phyloP scores from a whole-genome alignment of 352 stramenopile genomes.

The Globisporangium iwayamae region DNA sequence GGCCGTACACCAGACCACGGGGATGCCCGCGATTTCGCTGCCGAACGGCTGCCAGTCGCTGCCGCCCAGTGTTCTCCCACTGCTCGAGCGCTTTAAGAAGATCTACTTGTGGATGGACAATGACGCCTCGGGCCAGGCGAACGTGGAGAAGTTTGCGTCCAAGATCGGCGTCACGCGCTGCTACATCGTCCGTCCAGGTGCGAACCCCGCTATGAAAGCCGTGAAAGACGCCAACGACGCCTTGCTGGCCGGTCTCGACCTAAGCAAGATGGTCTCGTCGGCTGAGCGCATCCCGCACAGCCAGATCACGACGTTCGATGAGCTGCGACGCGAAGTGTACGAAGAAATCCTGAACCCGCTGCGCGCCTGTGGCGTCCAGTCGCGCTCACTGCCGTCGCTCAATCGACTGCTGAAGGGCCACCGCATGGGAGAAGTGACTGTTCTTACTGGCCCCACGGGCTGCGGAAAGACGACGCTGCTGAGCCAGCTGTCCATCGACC shows the following conservation, averaged over 20 bases:
- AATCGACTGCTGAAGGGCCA: constrained; percentile 97
- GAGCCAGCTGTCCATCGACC: constrained; percentile 87
- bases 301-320: constrained; percentile 92
- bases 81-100: constrained; percentile 96
- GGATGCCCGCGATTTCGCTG: constrained; percentile 90
- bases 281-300: constrained; percentile 89
- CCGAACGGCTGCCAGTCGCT: constrained; percentile 97
- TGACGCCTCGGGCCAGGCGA: constrained; percentile 92
- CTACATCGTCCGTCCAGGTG: constrained; percentile 87
- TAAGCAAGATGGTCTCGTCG: constrained; percentile 81
- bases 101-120: constrained; percentile 99
- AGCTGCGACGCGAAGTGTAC: constrained; percentile 91
- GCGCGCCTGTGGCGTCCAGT: constrained; percentile 89
- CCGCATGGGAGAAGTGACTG: constrained; percentile 96
- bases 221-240: constrained; percentile 96
- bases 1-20: constrained; percentile 96
- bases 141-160: constrained; percentile 94
- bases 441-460: constrained; percentile 97
- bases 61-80: constrained; percentile 91
- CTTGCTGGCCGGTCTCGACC: constrained; percentile 86
- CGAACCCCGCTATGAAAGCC: constrained; percentile 66
- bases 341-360: constrained; percentile 95
- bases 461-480: constrained; percentile 94
- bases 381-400: constrained; percentile 92
- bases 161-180: constrained; percentile 92